phyloP scores from a whole-genome alignment of 495 filamentous ascomycete species.

The Neurospora sp. region DNA sequence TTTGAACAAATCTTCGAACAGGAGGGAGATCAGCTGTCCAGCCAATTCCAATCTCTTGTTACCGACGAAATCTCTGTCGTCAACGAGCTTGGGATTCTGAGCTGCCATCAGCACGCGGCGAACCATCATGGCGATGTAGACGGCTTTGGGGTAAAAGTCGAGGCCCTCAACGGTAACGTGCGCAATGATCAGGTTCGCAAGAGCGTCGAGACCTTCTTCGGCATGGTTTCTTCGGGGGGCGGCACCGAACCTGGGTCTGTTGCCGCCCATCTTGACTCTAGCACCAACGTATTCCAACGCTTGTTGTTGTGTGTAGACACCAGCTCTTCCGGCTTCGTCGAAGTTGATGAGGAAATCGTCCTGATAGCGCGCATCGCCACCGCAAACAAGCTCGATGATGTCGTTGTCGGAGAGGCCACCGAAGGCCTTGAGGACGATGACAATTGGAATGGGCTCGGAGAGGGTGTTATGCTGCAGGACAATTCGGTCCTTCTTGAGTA shows the following conservation, averaged over 20 bases:
- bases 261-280: constrained; percentile 70
- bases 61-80: constrained; percentile 95
- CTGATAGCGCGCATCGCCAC: constrained; percentile 75
- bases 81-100: constrained; percentile 76
- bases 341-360: constrained; percentile 93
- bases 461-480: constrained; percentile 88
- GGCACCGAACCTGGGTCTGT: constrained; percentile 25
- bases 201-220: constrained; percentile 82
- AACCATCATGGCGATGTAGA: constrained; percentile 95
- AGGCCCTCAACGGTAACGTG: constrained; percentile 83
- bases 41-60: constrained; percentile 94
- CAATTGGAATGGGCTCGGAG: constrained; percentile 84
- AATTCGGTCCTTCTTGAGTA: constrained; percentile 83
- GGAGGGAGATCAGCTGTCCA: constrained; percentile 84
- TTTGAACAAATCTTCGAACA: constrained; percentile 98
- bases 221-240: constrained; percentile 54
- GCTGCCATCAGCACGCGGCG: constrained; percentile 88
- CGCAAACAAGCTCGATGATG: constrained; percentile 79
- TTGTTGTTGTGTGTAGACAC: constrained; percentile 84
- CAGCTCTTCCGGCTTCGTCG: constrained; percentile 73
- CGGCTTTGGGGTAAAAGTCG: constrained; percentile 88
- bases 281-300: constrained; percentile 84
- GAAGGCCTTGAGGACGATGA: constrained; percentile 84
- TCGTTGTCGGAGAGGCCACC: constrained; percentile 90
- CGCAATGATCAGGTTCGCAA: constrained; percentile 82